Conservation (phyloP, 805 yeast species). For the Yarrowia keelungensis region DNA sequence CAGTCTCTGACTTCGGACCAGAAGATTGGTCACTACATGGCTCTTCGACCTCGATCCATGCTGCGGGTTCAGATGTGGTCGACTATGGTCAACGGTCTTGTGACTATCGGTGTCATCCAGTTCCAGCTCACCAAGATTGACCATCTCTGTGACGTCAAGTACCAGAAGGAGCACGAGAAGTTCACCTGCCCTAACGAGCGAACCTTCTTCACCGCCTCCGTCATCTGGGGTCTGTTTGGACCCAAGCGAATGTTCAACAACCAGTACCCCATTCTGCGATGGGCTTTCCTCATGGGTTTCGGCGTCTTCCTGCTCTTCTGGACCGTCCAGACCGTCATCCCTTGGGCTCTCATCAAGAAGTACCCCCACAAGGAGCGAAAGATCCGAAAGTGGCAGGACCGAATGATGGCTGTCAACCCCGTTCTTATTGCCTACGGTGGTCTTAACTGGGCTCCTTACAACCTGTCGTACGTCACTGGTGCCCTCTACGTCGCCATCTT, state of each 20-base stretch:
- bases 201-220: slow-evolving; percentile 59
- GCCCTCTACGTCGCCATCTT: slow-evolving; percentile 54
- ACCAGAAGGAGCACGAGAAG: slow-evolving; percentile 49
- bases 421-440: slow-evolving; percentile 57
- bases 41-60: slow-evolving; percentile 54
- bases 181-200: slow-evolving; percentile 55
- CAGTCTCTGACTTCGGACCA: slow-evolving; percentile 64
- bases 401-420: slow-evolving; percentile 50
- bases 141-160: slow-evolving; percentile 44
- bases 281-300: slow-evolving; percentile 67
- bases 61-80: slow-evolving; percentile 54
- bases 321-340: slow-evolving; percentile 34
- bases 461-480: slow-evolving; percentile 54
- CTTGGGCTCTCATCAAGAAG: slow-evolving; percentile 42
- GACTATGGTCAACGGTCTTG: slow-evolving; percentile 52
- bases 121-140: slow-evolving; percentile 49
- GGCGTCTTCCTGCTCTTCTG: slow-evolving; percentile 39
- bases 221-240: slow-evolving; percentile 67
- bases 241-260: slow-evolving; percentile 60
- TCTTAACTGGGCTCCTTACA: slow-evolving; percentile 52
- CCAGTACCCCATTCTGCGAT: slow-evolving; percentile 66
- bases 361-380: slow-evolving; percentile 37
- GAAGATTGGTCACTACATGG: slow-evolving; percentile 57
- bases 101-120: slow-evolving; percentile 49
- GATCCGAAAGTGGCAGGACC: slow-evolving; percentile 45